phyloP scores from a whole-genome alignment of 306 rosid species.

The Fagus crenata region DNA sequence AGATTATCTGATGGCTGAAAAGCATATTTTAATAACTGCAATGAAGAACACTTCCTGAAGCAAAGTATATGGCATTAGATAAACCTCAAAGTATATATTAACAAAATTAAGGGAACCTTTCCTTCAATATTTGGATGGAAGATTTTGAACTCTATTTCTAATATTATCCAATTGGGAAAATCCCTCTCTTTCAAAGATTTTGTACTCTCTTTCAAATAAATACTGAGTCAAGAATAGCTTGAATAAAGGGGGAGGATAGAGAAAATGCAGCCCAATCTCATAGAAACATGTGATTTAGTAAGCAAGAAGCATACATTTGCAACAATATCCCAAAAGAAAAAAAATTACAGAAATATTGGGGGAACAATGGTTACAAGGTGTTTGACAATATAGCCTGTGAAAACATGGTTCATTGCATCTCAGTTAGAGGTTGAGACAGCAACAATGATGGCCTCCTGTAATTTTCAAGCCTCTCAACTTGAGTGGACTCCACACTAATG shows the following conservation, averaged over 20 bases:
- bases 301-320: conserved; percentile 48
- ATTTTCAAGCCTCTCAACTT: conserved; percentile 54
- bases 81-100: too few species aligned
- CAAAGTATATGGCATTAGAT: too few species aligned
- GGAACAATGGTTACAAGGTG: conserved; percentile 10
- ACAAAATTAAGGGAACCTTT: too few species aligned
- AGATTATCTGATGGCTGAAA: too few species aligned
- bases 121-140: too few species aligned
- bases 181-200: too few species aligned
- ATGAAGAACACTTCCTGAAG: too few species aligned
- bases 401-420: conserved; percentile 40
- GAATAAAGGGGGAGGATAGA: background rate
- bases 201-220: too few species aligned
- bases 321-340: conserved; percentile 11
- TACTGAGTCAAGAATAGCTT: too few species aligned
- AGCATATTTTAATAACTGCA: too few species aligned
- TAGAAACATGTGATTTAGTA: conserved; percentile 12
- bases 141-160: too few species aligned
- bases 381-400: conserved; percentile 20
- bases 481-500: conserved; percentile 87
- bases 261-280: background rate
- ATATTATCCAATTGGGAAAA: background rate
- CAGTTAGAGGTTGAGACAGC: conserved; percentile 44
- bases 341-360: background rate
- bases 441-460: conserved; percentile 65